Conservation (phyloP, 2,329 filamentous ascomycete species). For the Rugonectria rugulosa region DNA sequence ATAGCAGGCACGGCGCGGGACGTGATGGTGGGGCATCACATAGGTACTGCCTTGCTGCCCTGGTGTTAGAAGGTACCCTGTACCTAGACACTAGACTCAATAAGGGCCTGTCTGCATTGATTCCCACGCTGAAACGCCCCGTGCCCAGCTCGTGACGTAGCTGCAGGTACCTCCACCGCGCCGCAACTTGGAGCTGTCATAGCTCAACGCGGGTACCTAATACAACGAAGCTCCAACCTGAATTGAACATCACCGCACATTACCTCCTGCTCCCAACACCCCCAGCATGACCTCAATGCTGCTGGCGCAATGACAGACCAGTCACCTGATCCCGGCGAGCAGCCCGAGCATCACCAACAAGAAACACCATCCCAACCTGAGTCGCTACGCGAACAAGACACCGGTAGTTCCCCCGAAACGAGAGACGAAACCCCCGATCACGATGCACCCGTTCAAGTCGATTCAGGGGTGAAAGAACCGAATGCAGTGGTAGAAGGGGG, state of each 20-base stretch:
- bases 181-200: slow-evolving; percentile 34
- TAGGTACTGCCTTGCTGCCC: no score
- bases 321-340: slow-evolving; percentile 45
- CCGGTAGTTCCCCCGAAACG: slow-evolving; percentile 10
- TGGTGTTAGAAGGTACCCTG: no score
- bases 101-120: background rate
- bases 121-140: slow-evolving; percentile 10
- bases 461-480: no score
- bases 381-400: slow-evolving; percentile 22
- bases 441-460: background rate
- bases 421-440: slow-evolving; percentile 12
- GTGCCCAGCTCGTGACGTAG: slow-evolving; percentile 43
- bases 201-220: slow-evolving; percentile 30
- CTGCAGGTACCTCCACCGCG: slow-evolving; percentile 31
- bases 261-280: slow-evolving; percentile 20
- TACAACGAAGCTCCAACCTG: slow-evolving; percentile 20
- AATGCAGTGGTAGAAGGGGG: slow-evolving; percentile 52
- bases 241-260: slow-evolving; percentile 17
- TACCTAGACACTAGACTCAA: no score
- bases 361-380: slow-evolving; percentile 29
- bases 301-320: slow-evolving; percentile 51
- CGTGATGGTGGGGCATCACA: slow-evolving; percentile 37
- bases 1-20: no score
- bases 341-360: slow-evolving; percentile 29
- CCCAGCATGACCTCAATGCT: slow-evolving; percentile 42